Conservation (phyloP, 1,284 basidiomycete species). For the Earliella scabrosa region DNA sequence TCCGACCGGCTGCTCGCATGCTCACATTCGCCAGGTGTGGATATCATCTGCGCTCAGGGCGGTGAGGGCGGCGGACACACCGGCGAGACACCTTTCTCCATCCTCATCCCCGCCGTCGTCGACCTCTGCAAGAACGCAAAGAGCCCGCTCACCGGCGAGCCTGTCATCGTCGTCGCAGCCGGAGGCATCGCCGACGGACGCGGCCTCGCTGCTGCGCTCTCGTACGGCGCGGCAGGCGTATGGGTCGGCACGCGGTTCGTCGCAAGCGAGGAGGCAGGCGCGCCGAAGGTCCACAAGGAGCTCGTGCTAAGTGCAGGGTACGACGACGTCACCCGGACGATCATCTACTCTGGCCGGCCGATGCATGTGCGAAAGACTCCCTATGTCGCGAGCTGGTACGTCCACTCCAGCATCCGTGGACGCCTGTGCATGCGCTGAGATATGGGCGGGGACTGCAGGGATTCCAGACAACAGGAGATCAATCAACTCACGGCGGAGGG, state of each 20-base stretch:
- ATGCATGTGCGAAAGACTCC: slow-evolving; percentile 80
- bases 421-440: no score
- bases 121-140: slow-evolving; percentile 69
- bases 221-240: slow-evolving; percentile 82
- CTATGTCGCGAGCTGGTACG: slow-evolving; percentile 74
- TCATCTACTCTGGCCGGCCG: slow-evolving; percentile 86
- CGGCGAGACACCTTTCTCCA: slow-evolving; percentile 76
- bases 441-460: slow-evolving; percentile 43
- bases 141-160: slow-evolving; percentile 78
- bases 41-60: slow-evolving; percentile 86
- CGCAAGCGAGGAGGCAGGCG: slow-evolving; percentile 81
- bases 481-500: slow-evolving; percentile 64
- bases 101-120: slow-evolving; percentile 80
- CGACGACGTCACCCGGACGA: slow-evolving; percentile 72
- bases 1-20: no score
- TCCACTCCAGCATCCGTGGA: no score
- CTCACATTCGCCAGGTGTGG: slow-evolving; percentile 70
- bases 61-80: slow-evolving; percentile 83
- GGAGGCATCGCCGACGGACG: slow-evolving; percentile 86
- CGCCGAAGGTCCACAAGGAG: slow-evolving; percentile 83
- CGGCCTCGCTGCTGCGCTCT: slow-evolving; percentile 78
- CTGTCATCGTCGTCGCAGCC: slow-evolving; percentile 79
- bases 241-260: slow-evolving; percentile 95
- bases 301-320: slow-evolving; percentile 66
- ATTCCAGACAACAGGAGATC: slow-evolving; percentile 62